These are phyloP conservation scores for Orbilia ellipsospora DNA, from an alignment of 2,329 filamentous ascomycete genomes.

Conservation along the genomic window DNA sequence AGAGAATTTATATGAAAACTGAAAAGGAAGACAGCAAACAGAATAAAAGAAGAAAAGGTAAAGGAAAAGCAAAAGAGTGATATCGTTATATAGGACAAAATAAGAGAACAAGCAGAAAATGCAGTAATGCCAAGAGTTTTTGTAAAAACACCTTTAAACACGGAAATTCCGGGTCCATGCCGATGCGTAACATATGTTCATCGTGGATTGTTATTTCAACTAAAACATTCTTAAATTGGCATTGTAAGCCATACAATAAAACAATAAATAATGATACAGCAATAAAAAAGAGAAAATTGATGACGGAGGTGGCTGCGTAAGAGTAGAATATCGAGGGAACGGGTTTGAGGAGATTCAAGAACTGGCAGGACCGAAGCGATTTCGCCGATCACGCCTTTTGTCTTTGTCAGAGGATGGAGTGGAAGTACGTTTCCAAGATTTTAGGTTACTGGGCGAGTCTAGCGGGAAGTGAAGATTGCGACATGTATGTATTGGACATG, in stretches of 20 bases:
- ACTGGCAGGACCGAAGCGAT: constrained; percentile 38
- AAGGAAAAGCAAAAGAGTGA: neutral
- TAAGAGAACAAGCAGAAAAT: neutral
- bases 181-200: constrained; percentile 19
- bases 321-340: neutral
- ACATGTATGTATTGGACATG: neutral
- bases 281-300: too few species aligned
- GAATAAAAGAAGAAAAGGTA: neutral
- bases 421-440: constrained; percentile 14
- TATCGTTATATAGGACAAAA: neutral
- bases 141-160: constrained; percentile 15
- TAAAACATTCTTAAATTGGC: constrained; percentile 22
- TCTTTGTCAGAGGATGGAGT: constrained; percentile 6
- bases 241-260: constrained; percentile 6
- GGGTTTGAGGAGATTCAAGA: constrained; percentile 2
- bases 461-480: constrained; percentile 3
- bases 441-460: neutral
- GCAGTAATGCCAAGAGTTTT: neutral
- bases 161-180: constrained; percentile 23
- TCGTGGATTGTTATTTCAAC: constrained; percentile 14
- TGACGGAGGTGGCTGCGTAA: too few species aligned
- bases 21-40: constrained; percentile 10
- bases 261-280: neutral
- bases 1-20: neutral
- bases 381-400: constrained; percentile 15